phyloP scores from a whole-genome alignment of 306 rosid genomes.

The Dicorynia guianensis region DNA sequence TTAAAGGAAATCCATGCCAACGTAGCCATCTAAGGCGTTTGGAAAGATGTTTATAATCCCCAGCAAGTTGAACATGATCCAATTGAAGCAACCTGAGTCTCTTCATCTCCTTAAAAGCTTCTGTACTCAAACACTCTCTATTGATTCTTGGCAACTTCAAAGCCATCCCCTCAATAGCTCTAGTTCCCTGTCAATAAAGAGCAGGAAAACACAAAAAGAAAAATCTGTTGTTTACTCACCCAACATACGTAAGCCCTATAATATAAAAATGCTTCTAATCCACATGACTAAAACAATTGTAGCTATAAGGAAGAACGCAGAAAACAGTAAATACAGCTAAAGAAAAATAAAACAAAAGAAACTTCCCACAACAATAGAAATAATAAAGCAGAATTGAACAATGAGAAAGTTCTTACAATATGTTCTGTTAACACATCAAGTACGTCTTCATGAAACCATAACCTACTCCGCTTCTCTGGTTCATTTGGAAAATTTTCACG shows the following conservation, averaged over 20 bases:
- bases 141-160: background rate
- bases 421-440: background rate
- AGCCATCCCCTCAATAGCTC: conserved; percentile 20
- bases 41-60: background rate
- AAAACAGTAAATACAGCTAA: too few relatives aligned
- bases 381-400: too few relatives aligned
- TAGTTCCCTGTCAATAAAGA: too few relatives aligned
- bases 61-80: conserved; percentile 6
- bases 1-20: conserved; percentile 22
- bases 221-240: too few relatives aligned
- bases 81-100: conserved; percentile 27
- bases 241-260: too few relatives aligned
- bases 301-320: too few relatives aligned
- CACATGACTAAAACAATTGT: too few relatives aligned
- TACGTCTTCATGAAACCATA: conserved; percentile 31
- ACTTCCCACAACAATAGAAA: too few relatives aligned
- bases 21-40: conserved; percentile 3
- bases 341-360: too few relatives aligned
- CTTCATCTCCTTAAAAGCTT: conserved; percentile 16
- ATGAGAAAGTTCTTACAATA: conserved; percentile 12
- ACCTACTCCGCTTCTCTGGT: background rate
- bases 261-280: too few relatives aligned
- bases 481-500: background rate
- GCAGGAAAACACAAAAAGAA: too few relatives aligned
- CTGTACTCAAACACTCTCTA: background rate